These are phyloP conservation scores for Trapa incisa DNA, from an alignment of 345 rosid genomes.

Conservation along the genomic window DNA sequence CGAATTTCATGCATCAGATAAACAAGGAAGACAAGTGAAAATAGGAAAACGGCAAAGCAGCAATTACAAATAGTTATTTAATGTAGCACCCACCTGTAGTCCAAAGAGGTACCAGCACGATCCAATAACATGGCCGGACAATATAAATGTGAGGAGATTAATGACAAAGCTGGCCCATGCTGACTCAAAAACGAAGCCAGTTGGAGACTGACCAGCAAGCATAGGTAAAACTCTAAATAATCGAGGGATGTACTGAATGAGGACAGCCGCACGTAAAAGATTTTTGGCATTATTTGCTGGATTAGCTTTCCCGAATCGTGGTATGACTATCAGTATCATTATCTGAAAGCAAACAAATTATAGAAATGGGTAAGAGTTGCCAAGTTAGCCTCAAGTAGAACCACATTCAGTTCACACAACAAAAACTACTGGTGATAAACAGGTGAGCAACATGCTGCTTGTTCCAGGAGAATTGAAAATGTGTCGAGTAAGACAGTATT, in stretches of 20 bases:
- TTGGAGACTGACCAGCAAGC: conserved; percentile 67
- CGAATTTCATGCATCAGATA: not conserved
- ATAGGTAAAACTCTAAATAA: conserved; percentile 55
- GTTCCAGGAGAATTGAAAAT: too few relatives aligned
- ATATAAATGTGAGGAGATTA: conserved; percentile 62
- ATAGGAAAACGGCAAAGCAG: not conserved
- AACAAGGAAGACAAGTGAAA: not conserved
- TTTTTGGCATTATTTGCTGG: conserved; percentile 66
- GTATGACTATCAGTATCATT: conserved; percentile 35
- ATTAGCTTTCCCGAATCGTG: conserved; percentile 20
- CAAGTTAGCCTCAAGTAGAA: not conserved
- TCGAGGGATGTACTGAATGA: conserved; percentile 65
- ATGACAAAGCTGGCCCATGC: conserved; percentile 79
- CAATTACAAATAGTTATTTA: not conserved
- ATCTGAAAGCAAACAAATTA: conserved; percentile 30
- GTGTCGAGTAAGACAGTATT: too few relatives aligned
- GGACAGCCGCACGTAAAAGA: conserved; percentile 44
- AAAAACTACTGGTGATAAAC: too few relatives aligned
- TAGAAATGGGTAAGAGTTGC: not conserved
- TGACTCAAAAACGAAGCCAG: conserved; percentile 72
- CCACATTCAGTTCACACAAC: not conserved
- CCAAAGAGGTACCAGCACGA: conserved; percentile 85
- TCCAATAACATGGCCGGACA: conserved; percentile 71
- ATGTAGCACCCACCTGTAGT: conserved; percentile 41
- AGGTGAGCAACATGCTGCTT: too few relatives aligned